Conservation (phyloP, 345 rosid species). For the Camelina neglecta region DNA sequence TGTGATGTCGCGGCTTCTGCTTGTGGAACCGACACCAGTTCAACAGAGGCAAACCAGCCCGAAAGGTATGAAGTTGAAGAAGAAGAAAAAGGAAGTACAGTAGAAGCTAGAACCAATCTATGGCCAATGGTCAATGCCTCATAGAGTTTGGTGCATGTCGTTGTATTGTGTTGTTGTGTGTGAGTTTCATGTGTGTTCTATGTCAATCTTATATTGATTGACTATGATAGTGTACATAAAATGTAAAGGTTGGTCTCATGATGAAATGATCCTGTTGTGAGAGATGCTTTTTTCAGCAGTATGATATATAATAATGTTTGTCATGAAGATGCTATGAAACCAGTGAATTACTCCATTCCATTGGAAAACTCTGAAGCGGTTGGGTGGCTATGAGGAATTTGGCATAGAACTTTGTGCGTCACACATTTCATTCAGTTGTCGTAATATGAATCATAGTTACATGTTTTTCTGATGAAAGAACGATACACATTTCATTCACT, state of each 20-base stretch:
- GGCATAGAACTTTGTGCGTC: not conserved
- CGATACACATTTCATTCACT: no score
- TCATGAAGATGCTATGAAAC: not conserved
- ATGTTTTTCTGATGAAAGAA: slow-evolving; percentile 7
- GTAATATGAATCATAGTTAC: not conserved
- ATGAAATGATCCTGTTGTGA: slow-evolving; percentile 15
- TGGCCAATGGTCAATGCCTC: slow-evolving; percentile 14
- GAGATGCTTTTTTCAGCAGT: slow-evolving; percentile 19
- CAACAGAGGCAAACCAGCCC: slow-evolving; percentile 45
- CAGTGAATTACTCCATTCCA: not conserved
- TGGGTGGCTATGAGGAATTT: not conserved
- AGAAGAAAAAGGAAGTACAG: slow-evolving; percentile 45
- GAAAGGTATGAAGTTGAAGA: slow-evolving; percentile 53
- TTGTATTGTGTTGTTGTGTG: slow-evolving; percentile 34
- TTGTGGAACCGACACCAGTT: slow-evolving; percentile 49
- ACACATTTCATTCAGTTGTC: not conserved
- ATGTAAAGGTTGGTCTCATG: slow-evolving; percentile 28
- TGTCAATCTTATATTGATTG: slow-evolving; percentile 7
- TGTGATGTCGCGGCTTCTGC: slow-evolving; percentile 80
- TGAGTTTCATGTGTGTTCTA: slow-evolving; percentile 31
- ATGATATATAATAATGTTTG: not conserved
- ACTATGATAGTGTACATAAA: slow-evolving; percentile 30
- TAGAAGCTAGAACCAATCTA: slow-evolving; percentile 27
- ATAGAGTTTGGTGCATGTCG: slow-evolving; percentile 25
- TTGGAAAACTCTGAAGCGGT: not conserved